These are phyloP conservation scores for Aspergillus heteromorphus DNA, from an alignment of 495 filamentous ascomycete species.

Conservation along the genomic window DNA sequence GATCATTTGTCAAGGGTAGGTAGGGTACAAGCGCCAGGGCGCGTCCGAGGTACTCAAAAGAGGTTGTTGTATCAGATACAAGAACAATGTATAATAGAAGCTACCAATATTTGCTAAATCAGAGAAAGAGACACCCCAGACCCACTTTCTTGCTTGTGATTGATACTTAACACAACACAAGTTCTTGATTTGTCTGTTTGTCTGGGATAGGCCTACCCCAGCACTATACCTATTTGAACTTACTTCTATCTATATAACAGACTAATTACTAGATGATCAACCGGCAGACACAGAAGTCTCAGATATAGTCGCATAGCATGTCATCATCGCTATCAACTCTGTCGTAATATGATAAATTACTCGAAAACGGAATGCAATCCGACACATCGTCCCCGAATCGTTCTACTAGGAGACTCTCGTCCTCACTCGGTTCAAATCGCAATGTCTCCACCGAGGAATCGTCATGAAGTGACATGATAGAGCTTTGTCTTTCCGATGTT, in stretches of 20 bases:
- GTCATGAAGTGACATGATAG: background rate
- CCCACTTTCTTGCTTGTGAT: no score
- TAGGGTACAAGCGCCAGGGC: no score
- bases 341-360: background rate
- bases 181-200: background rate
- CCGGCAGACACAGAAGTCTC: background rate
- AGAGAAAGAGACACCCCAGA: no score
- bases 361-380: background rate
- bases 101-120: no score
- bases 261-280: background rate
- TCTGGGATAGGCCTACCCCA: no score
- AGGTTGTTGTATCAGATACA: no score
- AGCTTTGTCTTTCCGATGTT: background rate
- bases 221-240: background rate
- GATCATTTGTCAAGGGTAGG: no score
- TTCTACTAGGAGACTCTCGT: slow-evolving; percentile 8
- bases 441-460: background rate
- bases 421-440: background rate
- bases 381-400: background rate
- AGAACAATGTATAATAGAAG: no score
- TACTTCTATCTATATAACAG: background rate
- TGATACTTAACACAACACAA: background rate
- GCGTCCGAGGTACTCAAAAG: no score
- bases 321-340: background rate
- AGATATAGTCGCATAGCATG: slow-evolving; percentile 7